Evolutionary conservation across 176 grass and related monocot species (phyloP).

Genomic region (Hordeum vulgare): MorexV3_pseudomolecules_assembly NC_058518.1:473239401-473239900

Average conservation of each 20-base stretch:
- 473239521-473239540: no score
- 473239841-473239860: not conserved
- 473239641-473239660: constrained; percentile 6
- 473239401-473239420: no score
- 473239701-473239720: constrained; percentile 25
- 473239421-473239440: no score
- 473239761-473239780: not conserved
- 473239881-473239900: not conserved
- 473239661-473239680: not conserved
- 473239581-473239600: no score
- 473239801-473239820: not conserved
- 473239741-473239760: constrained; percentile 22
- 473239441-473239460: no score
- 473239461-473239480: no score
- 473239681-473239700: constrained; percentile 37
- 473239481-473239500: no score
- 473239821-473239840: not conserved
- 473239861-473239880: not conserved
- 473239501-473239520: no score
- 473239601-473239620: no score
- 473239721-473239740: constrained; percentile 33
- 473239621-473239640: not conserved
- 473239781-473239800: not conserved
- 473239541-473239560: no score
- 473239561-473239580: no score